These are phyloP conservation scores for Globisporangium radiosum DNA, from an alignment of 352 stramenopile genomes.

Conservation along the genomic window DNA sequence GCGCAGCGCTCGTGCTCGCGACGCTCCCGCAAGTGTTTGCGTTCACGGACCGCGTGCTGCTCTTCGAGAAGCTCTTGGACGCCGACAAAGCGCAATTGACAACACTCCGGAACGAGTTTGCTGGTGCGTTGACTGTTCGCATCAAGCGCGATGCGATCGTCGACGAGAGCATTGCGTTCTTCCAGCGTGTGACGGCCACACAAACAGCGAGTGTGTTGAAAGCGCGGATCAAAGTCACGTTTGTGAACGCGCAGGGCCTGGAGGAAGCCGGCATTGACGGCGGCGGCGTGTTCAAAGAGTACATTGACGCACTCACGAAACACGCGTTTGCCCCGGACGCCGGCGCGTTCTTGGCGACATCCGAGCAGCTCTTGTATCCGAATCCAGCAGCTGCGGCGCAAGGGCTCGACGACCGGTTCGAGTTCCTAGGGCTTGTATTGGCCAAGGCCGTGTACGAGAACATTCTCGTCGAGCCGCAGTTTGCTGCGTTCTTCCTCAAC, in stretches of 20 bases:
- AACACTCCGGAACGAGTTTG: constrained; percentile 56
- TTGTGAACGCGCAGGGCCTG: constrained; percentile 90
- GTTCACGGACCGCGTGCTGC: constrained; percentile 64
- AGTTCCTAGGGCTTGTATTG: constrained; percentile 92
- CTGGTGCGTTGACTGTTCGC: constrained; percentile 39
- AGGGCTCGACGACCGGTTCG: constrained; percentile 85
- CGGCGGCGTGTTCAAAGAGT: constrained; percentile 98
- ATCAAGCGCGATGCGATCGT: constrained; percentile 86
- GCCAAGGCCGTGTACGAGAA: constrained; percentile 96
- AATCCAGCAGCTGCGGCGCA: constrained; percentile 88
- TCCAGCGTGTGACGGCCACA: constrained; percentile 51
- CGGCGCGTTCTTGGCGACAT: constrained; percentile 80
- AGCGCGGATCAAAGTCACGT: constrained; percentile 87
- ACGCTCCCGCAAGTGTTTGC: constrained; percentile 78
- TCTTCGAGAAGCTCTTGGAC: constrained; percentile 71
- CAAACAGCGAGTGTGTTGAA: constrained; percentile 75
- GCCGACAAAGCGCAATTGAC: constrained; percentile 46
- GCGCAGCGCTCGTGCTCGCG: constrained; percentile 48
- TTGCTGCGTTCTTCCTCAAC: constrained; percentile 95
- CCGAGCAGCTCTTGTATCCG: constrained; percentile 89
- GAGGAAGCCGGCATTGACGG: constrained; percentile 96
- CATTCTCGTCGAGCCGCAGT: constrained; percentile 95
- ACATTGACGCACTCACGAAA: constrained; percentile 87
- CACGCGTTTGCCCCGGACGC: constrained; percentile 85
- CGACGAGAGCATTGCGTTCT: constrained; percentile 82